phyloP scores from a whole-genome alignment of 768 basidiomycete genomes.

The Kwoniella shandongensis region DNA sequence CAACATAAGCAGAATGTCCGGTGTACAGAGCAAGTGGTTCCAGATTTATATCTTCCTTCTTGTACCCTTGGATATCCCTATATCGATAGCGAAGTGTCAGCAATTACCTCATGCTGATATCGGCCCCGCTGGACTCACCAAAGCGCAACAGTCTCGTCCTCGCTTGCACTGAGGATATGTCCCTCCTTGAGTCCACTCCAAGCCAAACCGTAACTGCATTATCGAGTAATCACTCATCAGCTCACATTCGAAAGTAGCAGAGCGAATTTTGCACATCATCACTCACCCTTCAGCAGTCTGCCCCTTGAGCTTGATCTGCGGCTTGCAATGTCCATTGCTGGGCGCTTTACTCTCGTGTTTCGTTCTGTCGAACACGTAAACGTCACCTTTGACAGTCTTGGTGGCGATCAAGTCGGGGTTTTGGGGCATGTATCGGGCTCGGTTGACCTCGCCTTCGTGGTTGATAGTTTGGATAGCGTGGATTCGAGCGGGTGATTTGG shows the following conservation, averaged over 20 bases:
- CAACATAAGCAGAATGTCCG: conserved; percentile 88
- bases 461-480: conserved; percentile 92
- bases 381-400: conserved; percentile 85
- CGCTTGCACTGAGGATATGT: conserved; percentile 84
- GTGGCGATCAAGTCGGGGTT: conserved; percentile 97
- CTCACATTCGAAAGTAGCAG: background rate
- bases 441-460: conserved; percentile 91
- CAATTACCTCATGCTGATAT: background rate
- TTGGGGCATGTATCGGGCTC: conserved; percentile 98
- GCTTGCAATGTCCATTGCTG: conserved; percentile 76
- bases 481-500: conserved; percentile 78
- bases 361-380: conserved; percentile 92
- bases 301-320: conserved; percentile 85
- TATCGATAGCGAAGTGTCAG: conserved; percentile 1
- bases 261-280: background rate
- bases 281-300: conserved; percentile 90
- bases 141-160: conserved; percentile 92
- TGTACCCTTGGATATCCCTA: conserved; percentile 91
- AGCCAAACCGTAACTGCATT: conserved; percentile 83
- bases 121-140: conserved; percentile 62
- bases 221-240: too few relatives aligned
- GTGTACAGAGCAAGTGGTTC: conserved; percentile 80
- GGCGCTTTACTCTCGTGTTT: conserved; percentile 94
- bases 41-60: conserved; percentile 70
- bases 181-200: conserved; percentile 86